Conservation (phyloP, 2,329 filamentous ascomycete species). For the Nannizzia gypsea region DNA sequence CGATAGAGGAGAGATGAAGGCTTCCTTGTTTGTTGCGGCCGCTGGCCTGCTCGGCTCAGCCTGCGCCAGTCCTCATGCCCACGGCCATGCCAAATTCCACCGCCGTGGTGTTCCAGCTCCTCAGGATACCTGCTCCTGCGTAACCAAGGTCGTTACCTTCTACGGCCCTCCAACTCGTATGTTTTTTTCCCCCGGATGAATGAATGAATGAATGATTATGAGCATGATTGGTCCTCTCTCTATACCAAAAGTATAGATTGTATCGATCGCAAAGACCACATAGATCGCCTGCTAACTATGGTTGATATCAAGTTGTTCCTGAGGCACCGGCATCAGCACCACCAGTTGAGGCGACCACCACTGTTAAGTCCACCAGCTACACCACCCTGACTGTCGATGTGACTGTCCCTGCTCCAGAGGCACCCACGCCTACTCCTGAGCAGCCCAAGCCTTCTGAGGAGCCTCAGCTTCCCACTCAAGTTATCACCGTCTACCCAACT, state of each 20-base stretch:
- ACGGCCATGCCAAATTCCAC: slow-evolving; percentile 45
- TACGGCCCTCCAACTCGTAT: slow-evolving; percentile 55
- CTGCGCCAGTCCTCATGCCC: slow-evolving; percentile 44
- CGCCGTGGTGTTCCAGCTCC: slow-evolving; percentile 35
- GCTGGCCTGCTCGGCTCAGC: slow-evolving; percentile 40
- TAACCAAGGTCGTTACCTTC: slow-evolving; percentile 60
- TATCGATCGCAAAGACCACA: slow-evolving; percentile 21
- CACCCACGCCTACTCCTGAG: too few relatives aligned
- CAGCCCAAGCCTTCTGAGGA: slow-evolving; percentile 13
- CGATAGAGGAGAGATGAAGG: slow-evolving; percentile 47
- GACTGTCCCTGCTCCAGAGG: slow-evolving; percentile 16
- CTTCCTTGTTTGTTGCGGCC: slow-evolving; percentile 52
- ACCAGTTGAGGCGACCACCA: slow-evolving; percentile 20
- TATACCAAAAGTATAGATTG: slow-evolving; percentile 3
- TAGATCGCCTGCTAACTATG: not conserved
- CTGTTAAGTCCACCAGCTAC: slow-evolving; percentile 29
- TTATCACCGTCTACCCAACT: slow-evolving; percentile 45
- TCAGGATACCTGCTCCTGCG: slow-evolving; percentile 50
- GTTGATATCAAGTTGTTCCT: not conserved
- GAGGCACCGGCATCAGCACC: not conserved
- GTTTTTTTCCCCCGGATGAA: slow-evolving; percentile 11
- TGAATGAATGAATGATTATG: not conserved
- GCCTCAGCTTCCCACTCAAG: slow-evolving; percentile 35
- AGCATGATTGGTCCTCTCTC: too few relatives aligned
- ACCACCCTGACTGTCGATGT: slow-evolving; percentile 29